Base-by-base conservation (phyloP, 208 protist genomes). In the Porcisia hertigi region DNA sequence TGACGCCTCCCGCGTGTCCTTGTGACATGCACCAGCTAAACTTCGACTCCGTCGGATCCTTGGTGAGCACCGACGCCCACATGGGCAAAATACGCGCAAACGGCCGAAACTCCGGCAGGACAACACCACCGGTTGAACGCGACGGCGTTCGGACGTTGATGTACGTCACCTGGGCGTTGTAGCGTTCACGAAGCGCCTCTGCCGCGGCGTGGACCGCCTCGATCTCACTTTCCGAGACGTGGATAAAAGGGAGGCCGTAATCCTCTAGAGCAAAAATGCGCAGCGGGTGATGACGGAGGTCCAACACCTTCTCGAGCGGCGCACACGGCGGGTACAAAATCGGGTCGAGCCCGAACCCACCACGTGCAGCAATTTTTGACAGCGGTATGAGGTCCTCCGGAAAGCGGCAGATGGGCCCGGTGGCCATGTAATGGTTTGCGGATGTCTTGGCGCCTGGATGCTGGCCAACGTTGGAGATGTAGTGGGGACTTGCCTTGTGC, bases 371-470 rank as follows among this genome's bases (percentile, higher is more conserved):
- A 43, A 96, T 82, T 54, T 89, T 63, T 39, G 76, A 91, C 1
- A 97, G 84, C 12, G 92, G 92, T 71, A 88, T 82, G 63, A 97
- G 72, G 73, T 97, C 94, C 73, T 97, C 91, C 6, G 88, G 84
- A 81, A 94, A 96, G 79, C 92, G 87, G 54, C 75, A 87, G 80
- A 97, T 92, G 43, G 91, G 91, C 1, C 94, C 94, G 39, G 91
- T 96, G 36, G 87, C 76, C 89, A 96, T 94, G 83, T 93, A 93
- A 82, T 95, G 91, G 81, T 95, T 88, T 39, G 89, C 87, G 12
- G 88, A 88, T 23, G 85, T 83, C 65, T 85, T 85, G 43, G 90
- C 90, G 16, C 88, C 81, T 3, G 91, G 91, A 84, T 94, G 84
- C 82, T 97, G 93, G 54, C 94, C 92, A 43, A 81, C 64, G 76